Conservation (phyloP, 2,329 filamentous ascomycete species). For the Talaromyces sp. region DNA sequence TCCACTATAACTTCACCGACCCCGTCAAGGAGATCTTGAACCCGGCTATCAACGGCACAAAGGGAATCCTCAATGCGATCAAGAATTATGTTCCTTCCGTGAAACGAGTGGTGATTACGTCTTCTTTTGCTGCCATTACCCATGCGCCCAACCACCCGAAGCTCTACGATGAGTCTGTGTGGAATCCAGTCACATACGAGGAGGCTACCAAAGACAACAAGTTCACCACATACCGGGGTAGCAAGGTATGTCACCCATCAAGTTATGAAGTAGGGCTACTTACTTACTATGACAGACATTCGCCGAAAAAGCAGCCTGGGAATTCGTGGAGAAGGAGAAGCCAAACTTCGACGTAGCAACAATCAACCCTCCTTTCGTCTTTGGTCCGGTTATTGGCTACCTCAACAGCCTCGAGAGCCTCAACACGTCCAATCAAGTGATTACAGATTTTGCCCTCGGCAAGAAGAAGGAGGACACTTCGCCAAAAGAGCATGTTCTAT, state of each 20-base stretch:
- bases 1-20: conserved; percentile 68
- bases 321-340: conserved; percentile 56
- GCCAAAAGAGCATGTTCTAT: conserved; percentile 59
- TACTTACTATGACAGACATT: conserved; percentile 45
- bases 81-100: conserved; percentile 64
- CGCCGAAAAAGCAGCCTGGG: conserved; percentile 67
- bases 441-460: conserved; percentile 64
- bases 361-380: conserved; percentile 62
- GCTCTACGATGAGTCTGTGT: conserved; percentile 40
- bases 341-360: conserved; percentile 61
- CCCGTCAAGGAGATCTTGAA: conserved; percentile 64
- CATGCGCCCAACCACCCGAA: conserved; percentile 43
- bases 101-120: conserved; percentile 70
- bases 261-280: conserved; percentile 9
- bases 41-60: conserved; percentile 63
- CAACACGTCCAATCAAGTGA: conserved; percentile 71
- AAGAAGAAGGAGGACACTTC: conserved; percentile 58
- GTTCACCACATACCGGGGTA: conserved; percentile 47
- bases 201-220: conserved; percentile 37
- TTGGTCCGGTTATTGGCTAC: conserved; percentile 64
- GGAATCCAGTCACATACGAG: conserved; percentile 48
- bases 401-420: conserved; percentile 62
- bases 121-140: conserved; percentile 66
- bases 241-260: conserved; percentile 49
- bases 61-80: conserved; percentile 61